A percentile compares a stretch with the other conserved stretches of the same genome.
phyloP scores from a whole-genome alignment of 2,329 filamentous ascomycete genomes.

The Aotearoamyces nothofagi region DNA sequence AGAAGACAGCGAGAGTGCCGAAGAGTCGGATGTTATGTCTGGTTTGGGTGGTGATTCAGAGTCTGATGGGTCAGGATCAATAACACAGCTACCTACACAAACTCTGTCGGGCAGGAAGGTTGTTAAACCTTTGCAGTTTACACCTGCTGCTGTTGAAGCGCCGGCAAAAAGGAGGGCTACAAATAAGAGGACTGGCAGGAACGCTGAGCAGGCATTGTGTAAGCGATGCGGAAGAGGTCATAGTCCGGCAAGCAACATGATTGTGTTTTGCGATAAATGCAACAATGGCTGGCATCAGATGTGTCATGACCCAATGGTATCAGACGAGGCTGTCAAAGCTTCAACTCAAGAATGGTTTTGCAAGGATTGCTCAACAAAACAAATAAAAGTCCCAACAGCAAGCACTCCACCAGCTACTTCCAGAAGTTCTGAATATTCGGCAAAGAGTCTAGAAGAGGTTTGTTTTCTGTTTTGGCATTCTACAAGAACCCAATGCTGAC shows the following conservation, averaged over 20 bases:
- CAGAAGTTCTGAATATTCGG: conserved; percentile 8
- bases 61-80: conserved; percentile 23
- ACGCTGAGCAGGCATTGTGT: conserved; percentile 49
- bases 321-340: conserved; percentile 51
- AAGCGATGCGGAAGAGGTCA: conserved; percentile 58
- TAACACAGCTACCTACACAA: conserved; percentile 43
- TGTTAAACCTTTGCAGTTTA: conserved; percentile 47
- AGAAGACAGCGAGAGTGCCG: conserved; percentile 13
- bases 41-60: conserved; percentile 22
- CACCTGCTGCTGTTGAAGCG: conserved; percentile 35
- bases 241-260: conserved; percentile 59
- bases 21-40: conserved; percentile 18
- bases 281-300: conserved; percentile 68
- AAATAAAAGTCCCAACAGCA: conserved; percentile 24
- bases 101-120: conserved; percentile 66
- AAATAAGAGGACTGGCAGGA: conserved; percentile 36
- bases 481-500: conserved; percentile 6
- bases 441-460: conserved; percentile 24
- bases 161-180: conserved; percentile 22
- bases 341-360: conserved; percentile 61
- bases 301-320: conserved; percentile 64
- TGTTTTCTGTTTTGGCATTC: conserved; percentile 5
- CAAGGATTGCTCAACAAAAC: conserved; percentile 37
- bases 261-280: conserved; percentile 77
- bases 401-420: conserved; percentile 15